Evolutionary conservation across 2,329 filamentous ascomycete species (phyloP).

Genomic region (Didymella pinodella): DNA sequence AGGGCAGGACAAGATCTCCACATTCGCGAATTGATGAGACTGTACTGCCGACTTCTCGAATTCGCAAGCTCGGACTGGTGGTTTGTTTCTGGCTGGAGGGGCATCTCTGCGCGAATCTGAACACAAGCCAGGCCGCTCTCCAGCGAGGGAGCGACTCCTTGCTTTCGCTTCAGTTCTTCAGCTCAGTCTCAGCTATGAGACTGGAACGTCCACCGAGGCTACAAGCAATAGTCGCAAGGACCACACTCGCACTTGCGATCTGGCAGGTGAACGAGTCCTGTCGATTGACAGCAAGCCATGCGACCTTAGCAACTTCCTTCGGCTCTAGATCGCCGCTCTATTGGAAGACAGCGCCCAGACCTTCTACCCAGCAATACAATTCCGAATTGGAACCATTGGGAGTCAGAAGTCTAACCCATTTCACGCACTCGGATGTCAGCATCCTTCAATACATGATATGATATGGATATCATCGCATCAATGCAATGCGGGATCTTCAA

Average conservation of each 20-base stretch:
- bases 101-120: conserved; percentile 24
- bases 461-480: not conserved
- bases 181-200: not conserved
- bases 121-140: not conserved
- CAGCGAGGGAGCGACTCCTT: not conserved
- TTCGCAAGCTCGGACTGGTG: conserved; percentile 35
- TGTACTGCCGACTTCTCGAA: conserved; percentile 35
- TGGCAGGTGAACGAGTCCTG: not conserved
- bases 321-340: not conserved
- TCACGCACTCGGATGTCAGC: not conserved
- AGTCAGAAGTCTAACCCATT: not conserved
- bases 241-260: not conserved
- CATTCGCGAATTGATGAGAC: conserved; percentile 26
- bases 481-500: not conserved
- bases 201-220: not conserved
- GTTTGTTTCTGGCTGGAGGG: conserved; percentile 35
- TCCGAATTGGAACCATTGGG: not conserved
- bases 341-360: not conserved
- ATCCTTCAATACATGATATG: not conserved
- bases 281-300: not conserved
- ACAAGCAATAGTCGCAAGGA: not conserved
- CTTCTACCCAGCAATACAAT: not conserved
- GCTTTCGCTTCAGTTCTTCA: not conserved
- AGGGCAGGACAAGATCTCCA: conserved; percentile 23
- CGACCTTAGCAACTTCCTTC: not conserved